Conservation (phyloP, 2,329 filamentous ascomycete genomes). For the Calonectria multiphialidica region DNA sequence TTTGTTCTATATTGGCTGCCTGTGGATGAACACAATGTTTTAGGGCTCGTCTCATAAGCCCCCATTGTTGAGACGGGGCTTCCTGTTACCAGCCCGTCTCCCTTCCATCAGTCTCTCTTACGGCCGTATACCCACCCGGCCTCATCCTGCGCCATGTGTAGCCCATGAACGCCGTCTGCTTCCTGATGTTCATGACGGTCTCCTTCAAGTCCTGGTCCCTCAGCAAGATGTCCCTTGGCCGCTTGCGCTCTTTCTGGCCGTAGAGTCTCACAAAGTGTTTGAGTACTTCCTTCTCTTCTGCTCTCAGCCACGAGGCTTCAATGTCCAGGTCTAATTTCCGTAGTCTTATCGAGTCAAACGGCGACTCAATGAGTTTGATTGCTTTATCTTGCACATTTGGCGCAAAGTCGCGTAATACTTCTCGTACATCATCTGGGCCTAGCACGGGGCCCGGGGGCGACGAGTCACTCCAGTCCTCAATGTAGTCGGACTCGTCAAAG, state of each 20-base stretch:
- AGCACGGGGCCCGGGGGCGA: conserved; percentile 49
- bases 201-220: conserved; percentile 77
- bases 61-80: background rate
- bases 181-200: conserved; percentile 82
- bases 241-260: conserved; percentile 77
- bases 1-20: background rate
- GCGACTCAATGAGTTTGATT: conserved; percentile 58
- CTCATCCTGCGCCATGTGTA: conserved; percentile 81
- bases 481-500: conserved; percentile 85
- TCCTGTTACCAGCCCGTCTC: background rate
- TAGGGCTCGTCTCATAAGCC: background rate
- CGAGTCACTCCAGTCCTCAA: conserved; percentile 72
- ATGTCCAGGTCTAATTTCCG: conserved; percentile 63
- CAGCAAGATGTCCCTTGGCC: conserved; percentile 87
- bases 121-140: conserved; percentile 46
- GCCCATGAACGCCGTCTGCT: conserved; percentile 86
- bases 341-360: conserved; percentile 62
- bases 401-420: conserved; percentile 53
- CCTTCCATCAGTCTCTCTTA: conserved; percentile 14
- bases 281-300: conserved; percentile 55
- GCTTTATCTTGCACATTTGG: conserved; percentile 57
- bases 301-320: conserved; percentile 51
- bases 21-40: background rate
- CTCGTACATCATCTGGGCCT: conserved; percentile 46
- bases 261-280: conserved; percentile 64